A percentile compares a stretch with the other conserved stretches of the same genome.
Evolutionary conservation across 805 yeast genomes (phyloP).

Genomic region (Saturnispora dispora): DNA sequence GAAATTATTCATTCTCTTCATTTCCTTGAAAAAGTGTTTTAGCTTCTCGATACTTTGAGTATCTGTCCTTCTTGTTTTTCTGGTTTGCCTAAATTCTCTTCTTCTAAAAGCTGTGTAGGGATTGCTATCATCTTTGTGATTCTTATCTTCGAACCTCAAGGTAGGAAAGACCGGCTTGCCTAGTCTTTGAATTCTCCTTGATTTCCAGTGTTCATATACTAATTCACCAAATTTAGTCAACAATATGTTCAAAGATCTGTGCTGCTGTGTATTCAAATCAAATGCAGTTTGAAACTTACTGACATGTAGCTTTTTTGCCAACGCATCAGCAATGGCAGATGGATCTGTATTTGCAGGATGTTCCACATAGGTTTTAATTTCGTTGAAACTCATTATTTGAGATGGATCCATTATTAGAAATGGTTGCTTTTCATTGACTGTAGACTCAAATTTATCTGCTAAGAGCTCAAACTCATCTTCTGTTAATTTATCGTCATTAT

Average conservation of each 20-base stretch:
- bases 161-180: conserved; percentile 70
- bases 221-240: conserved; percentile 52
- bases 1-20: conserved; percentile 65
- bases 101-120: conserved; percentile 95
- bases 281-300: conserved; percentile 52
- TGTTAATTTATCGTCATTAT: conserved; percentile 33
- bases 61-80: conserved; percentile 94
- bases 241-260: conserved; percentile 39
- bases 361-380: conserved; percentile 46
- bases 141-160: conserved; percentile 77
- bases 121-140: conserved; percentile 76
- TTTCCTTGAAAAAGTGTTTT: conserved; percentile 61
- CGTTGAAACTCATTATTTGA: conserved; percentile 62
- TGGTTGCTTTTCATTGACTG: conserved; percentile 77
- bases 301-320: conserved; percentile 47
- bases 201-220: conserved; percentile 76
- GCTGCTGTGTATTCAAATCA: conserved; percentile 37
- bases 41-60: conserved; percentile 80
- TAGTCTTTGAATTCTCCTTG: conserved; percentile 55
- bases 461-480: conserved; percentile 84
- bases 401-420: conserved; percentile 70
- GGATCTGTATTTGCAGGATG: conserved; percentile 40
- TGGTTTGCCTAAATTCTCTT: conserved; percentile 88
- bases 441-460: conserved; percentile 63
- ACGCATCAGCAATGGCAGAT: conserved; percentile 45